Base-by-base conservation (phyloP, 2,329 filamentous ascomycete genomes). In the Colletotrichum caudatum region DNA sequence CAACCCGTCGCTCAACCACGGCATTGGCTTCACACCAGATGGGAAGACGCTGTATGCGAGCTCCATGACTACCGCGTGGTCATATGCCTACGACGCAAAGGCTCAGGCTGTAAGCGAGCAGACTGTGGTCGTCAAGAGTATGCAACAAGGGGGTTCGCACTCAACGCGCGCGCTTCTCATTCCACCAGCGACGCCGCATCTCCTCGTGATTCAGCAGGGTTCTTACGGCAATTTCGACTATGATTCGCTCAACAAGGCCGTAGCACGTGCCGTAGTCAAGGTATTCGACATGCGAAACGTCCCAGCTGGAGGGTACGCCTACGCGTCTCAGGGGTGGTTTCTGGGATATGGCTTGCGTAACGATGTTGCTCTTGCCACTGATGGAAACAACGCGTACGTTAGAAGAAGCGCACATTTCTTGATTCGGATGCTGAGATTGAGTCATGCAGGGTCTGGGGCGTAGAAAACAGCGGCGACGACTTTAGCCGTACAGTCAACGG, bases 351-450 rank as follows among this genome's bases (percentile, higher is more conserved):
- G 82, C 0, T 80, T 92, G 61, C 83, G 90, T 11, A 92, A 92
- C 78, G 89, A 89, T 37, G 88, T 91, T 26, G 90, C 89, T 14
- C 82, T 92, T 46, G 85, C 82, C 7, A 86, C 87, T 61, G 84
- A 90, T 71, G 80, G 80, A 9, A 79, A 77, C 54, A 78, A 75
- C 53, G 73, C 72, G 75, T 76, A 67, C 48, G 75, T 67, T 9
- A 1, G 2, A 18, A 16, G 12, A 59, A 14, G 3, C 3, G 8
- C 1, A 1, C 1, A 0, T 14, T 6, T 23, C 12, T 5, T 54
- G 20, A 4, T 33, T 16, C 35, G 11, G 12, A 26, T 20, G 35
- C 63, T 61, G 7, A 70, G 26, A 8, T 3, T 33, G 12, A 41
- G 7, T 0, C 14, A 33, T 12, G 3, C 26, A 78, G 80, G 12